Evolutionary conservation across 2,329 filamentous ascomycete species (phyloP), one percentile per base, ranked within the genome.

Genomic region (Aspergillus tanneri): DNA sequence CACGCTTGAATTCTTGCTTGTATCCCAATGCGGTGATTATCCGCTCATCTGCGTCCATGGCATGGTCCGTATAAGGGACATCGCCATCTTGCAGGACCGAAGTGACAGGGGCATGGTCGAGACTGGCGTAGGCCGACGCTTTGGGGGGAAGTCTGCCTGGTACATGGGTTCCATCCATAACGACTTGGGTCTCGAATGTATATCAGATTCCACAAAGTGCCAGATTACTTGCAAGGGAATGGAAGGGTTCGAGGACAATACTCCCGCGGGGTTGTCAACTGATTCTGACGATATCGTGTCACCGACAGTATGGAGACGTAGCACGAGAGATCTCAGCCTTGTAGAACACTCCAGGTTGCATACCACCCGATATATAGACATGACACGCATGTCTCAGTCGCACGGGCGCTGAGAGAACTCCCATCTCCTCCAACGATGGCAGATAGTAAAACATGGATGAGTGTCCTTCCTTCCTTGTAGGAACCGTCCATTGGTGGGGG

Each of bases 1-100:
- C 85, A 60, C 86, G 77, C 69, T 83, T 83, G 71, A 83, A 83
- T 60, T 83, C 80, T 43, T 80, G 77, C 63, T 81, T 83, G 65
- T 81, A 82, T 12, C 72, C 72, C 42, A 75, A 58, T 5, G 72
- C 70, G 32, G 63, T 63, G 39, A 75, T 68, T 27, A 72, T 69
- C 44, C 66, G 57, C 47, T 75, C 72, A 52, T 75, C 73, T 6
- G 62, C 60, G 43, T 67, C 63, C 62, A 71, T 66, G 7, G 54
- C 55, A 61, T 65, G 64, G 43, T 71, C 62, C 5, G 58, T 57
- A 30, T 63, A 62, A 5, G 68, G 67, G 12, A 71, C 50, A 47
- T 73, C 69, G 30, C 69, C 69, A 43, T 71, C 61, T 2, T 59
- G 58, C 22, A 72, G 58, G 6, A 69, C 50, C 5, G 68, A 68